Conservation (phyloP, 169 alveolate genomes). For the Theileria equi region DNA sequence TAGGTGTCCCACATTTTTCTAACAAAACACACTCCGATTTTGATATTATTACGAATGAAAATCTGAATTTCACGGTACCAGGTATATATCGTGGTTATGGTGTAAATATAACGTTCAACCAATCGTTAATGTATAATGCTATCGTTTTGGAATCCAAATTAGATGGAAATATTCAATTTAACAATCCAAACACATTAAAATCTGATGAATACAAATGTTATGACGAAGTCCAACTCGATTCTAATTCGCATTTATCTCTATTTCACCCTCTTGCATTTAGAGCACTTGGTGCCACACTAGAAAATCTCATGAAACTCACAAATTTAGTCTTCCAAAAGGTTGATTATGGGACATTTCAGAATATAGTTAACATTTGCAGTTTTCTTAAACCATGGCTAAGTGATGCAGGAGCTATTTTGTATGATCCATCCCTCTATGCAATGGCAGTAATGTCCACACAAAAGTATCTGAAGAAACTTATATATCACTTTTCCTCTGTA, state of each 20-base stretch:
- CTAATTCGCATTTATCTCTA: slow-evolving; percentile 29
- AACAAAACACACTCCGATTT: slow-evolving; percentile 62
- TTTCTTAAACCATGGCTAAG: slow-evolving; percentile 70
- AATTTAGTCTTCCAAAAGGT: slow-evolving; percentile 50
- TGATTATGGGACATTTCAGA: slow-evolving; percentile 63
- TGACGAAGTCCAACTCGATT: slow-evolving; percentile 37
- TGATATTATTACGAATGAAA: slow-evolving; percentile 61
- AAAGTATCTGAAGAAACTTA: slow-evolving; percentile 56
- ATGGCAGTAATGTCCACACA: slow-evolving; percentile 46
- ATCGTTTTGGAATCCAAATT: slow-evolving; percentile 58
- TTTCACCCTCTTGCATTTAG: slow-evolving; percentile 59
- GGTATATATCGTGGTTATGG: slow-evolving; percentile 75
- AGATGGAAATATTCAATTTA: slow-evolving; percentile 1
- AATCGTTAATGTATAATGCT: slow-evolving; percentile 71
- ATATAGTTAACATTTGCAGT: slow-evolving; percentile 65
- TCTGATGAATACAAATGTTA: background rate
- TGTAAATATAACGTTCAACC: slow-evolving; percentile 68
- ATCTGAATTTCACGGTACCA: slow-evolving; percentile 36
- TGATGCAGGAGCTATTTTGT: slow-evolving; percentile 59
- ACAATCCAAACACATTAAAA: background rate
- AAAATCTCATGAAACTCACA: slow-evolving; percentile 55
- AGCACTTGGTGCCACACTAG: slow-evolving; percentile 46
- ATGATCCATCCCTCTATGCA: slow-evolving; percentile 69
- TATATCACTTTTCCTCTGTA: slow-evolving; percentile 52
- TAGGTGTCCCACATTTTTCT: slow-evolving; percentile 58